phyloP scores from a whole-genome alignment of 208 protist species.

The Crithidia fasciculata region DNA sequence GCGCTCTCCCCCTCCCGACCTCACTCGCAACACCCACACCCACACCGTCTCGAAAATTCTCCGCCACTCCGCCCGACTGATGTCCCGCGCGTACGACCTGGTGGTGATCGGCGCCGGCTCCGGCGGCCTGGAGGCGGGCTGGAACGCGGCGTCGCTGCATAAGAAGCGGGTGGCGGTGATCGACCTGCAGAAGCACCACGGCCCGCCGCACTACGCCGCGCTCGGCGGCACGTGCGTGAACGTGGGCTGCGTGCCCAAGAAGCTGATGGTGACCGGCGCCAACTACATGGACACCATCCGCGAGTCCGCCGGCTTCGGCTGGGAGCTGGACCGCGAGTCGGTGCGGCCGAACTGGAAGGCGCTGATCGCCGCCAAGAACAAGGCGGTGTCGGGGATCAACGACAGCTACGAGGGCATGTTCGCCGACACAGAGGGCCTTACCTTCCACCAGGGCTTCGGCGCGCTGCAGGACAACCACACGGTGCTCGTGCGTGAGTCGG shows the following conservation, averaged over 20 bases:
- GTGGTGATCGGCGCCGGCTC: constrained; percentile 91
- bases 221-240: constrained; percentile 91
- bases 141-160: constrained; percentile 82
- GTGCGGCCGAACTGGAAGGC: constrained; percentile 81
- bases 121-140: constrained; percentile 87
- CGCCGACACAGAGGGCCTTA: constrained; percentile 81
- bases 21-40: not conserved
- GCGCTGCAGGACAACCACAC: constrained; percentile 72
- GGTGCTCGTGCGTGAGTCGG: constrained; percentile 69
- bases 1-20: not conserved
- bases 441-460: constrained; percentile 87
- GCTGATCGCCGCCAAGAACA: constrained; percentile 91
- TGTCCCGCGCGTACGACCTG: constrained; percentile 86
- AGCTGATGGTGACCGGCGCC: constrained; percentile 88
- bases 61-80: constrained; percentile 37
- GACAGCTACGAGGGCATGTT: constrained; percentile 93
- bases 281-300: constrained; percentile 83
- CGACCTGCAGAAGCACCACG: constrained; percentile 82
- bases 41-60: constrained; percentile 49
- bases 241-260: constrained; percentile 90
- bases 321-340: constrained; percentile 59
- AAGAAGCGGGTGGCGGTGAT: constrained; percentile 90
- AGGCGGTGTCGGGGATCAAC: constrained; percentile 86
- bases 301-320: constrained; percentile 84
- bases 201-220: constrained; percentile 76